phyloP scores from a whole-genome alignment of 371 early-diverging fungal genomes.

The Neoconidiobolus thromboides region DNA sequence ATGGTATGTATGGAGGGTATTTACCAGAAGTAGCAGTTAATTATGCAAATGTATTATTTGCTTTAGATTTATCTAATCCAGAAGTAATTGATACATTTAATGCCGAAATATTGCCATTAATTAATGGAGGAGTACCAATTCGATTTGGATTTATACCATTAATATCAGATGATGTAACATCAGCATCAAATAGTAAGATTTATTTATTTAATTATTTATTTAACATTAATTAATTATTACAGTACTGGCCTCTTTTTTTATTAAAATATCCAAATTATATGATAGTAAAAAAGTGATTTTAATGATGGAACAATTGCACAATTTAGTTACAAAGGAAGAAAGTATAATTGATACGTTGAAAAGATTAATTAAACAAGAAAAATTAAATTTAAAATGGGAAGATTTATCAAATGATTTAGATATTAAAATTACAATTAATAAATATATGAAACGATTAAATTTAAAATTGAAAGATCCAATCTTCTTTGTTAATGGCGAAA shows the following conservation, averaged over 20 bases:
- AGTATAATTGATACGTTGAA: not conserved
- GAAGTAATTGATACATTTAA: constrained; percentile 23
- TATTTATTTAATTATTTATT: not conserved
- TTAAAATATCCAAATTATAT: too few species aligned
- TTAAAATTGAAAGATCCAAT: not conserved
- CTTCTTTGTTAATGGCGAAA: constrained; percentile 66
- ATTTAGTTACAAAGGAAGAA: not conserved
- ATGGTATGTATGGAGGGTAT: constrained; percentile 6
- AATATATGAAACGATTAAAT: not conserved
- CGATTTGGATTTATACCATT: constrained; percentile 65
- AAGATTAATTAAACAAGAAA: not conserved
- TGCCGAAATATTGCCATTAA: constrained; percentile 28
- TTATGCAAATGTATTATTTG: constrained; percentile 40
- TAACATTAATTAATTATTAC: too few species aligned
- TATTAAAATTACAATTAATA: not conserved
- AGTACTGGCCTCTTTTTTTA: too few species aligned
- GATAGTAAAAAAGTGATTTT: not conserved
- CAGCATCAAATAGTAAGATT: not conserved
- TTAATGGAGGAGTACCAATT: constrained; percentile 51
- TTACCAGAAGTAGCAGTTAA: constrained; percentile 52
- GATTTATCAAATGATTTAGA: not conserved
- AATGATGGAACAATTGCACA: not conserved
- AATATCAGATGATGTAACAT: not conserved
- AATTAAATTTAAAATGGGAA: not conserved
- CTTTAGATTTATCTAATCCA: constrained; percentile 35